These are phyloP conservation scores for Cenchrus fungigraminus DNA, from an alignment of 176 grass and related monocot species.

Conservation along the genomic window DNA sequence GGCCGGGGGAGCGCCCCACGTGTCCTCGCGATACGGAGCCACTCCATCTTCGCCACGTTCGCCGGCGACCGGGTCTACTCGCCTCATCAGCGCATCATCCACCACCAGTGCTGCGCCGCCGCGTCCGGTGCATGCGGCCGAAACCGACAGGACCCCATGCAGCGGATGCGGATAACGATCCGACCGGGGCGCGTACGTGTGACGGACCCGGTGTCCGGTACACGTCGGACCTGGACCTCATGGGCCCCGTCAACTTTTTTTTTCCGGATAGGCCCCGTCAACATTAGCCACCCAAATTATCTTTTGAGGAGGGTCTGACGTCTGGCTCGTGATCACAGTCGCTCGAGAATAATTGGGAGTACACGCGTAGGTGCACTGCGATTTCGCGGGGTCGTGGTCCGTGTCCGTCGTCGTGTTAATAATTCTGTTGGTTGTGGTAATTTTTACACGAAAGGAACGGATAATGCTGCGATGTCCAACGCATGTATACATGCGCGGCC, in stretches of 20 bases:
- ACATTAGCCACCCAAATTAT: background rate
- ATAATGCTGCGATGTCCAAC: background rate
- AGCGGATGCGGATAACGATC: slow-evolving; percentile 45
- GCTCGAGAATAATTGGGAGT: no score
- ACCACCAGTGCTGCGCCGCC: no score
- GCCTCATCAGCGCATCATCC: no score
- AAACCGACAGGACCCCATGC: slow-evolving; percentile 24
- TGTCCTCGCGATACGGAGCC: background rate
- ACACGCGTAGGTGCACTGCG: background rate
- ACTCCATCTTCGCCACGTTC: slow-evolving; percentile 4
- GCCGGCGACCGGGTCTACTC: slow-evolving; percentile 4
- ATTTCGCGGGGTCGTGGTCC: background rate
- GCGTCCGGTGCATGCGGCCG: background rate
- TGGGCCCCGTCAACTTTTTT: no score
- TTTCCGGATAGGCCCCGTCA: background rate
- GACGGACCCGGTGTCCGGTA: background rate
- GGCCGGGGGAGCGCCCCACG: background rate
- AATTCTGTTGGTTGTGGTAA: background rate
- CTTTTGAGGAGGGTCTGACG: no score
- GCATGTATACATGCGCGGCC: no score
- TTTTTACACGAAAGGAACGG: background rate
- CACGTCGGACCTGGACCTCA: background rate
- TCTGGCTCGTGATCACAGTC: background rate
- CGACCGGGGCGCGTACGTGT: background rate
- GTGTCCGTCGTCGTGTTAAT: background rate